Evolutionary conservation across 352 stramenopile genomes (phyloP).

Genomic region (Plasmopara halstedii): DNA sequence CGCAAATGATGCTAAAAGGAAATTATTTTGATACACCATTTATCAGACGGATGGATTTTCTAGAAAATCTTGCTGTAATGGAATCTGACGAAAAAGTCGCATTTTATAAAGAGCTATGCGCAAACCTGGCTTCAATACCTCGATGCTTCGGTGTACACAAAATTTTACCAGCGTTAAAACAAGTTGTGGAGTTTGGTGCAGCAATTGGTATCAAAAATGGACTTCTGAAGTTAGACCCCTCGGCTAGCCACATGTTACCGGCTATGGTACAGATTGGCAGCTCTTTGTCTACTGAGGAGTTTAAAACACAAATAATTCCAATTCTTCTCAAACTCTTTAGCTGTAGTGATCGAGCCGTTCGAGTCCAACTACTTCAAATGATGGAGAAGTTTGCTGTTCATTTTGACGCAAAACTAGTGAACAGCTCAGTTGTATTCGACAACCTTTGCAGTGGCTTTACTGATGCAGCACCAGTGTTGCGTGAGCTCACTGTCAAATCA

Average conservation of each 20-base stretch:
- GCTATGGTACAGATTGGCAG: slow-evolving; percentile 83
- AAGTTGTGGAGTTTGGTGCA: slow-evolving; percentile 74
- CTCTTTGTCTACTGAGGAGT: slow-evolving; percentile 69
- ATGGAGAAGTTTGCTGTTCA: slow-evolving; percentile 86
- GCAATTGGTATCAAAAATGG: slow-evolving; percentile 45
- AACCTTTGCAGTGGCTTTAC: slow-evolving; percentile 89
- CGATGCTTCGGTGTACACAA: slow-evolving; percentile 78
- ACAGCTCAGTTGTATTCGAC: slow-evolving; percentile 86
- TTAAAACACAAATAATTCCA: slow-evolving; percentile 83
- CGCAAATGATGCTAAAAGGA: slow-evolving; percentile 84
- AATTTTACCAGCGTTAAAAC: slow-evolving; percentile 76
- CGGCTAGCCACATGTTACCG: slow-evolving; percentile 81
- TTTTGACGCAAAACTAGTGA: slow-evolving; percentile 88
- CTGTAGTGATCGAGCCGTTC: slow-evolving; percentile 87
- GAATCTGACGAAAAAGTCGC: slow-evolving; percentile 89
- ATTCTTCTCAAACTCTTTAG: slow-evolving; percentile 87
- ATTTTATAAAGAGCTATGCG: slow-evolving; percentile 91
- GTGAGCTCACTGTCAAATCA: slow-evolving; percentile 89
- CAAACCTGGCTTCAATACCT: slow-evolving; percentile 59
- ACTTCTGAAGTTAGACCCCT: slow-evolving; percentile 71
- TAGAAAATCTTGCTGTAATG: slow-evolving; percentile 92
- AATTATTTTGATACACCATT: slow-evolving; percentile 91
- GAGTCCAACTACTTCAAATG: slow-evolving; percentile 88
- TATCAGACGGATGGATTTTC: slow-evolving; percentile 89
- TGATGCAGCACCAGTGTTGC: slow-evolving; percentile 78